Conservation (phyloP, 2,329 filamentous ascomycete genomes). For the Geosmithia morbida region DNA sequence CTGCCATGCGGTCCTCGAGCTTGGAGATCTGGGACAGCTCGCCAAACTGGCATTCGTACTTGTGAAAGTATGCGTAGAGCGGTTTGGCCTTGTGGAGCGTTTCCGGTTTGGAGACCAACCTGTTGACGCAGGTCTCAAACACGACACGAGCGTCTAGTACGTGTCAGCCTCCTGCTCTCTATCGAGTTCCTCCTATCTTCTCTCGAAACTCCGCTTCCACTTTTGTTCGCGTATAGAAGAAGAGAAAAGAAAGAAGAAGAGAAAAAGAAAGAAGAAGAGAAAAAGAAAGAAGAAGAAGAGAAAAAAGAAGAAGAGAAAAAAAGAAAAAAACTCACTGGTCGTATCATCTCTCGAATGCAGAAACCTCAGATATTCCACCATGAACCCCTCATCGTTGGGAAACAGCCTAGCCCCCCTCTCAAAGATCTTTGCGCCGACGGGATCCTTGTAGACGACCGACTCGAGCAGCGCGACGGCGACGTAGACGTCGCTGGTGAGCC, state of each 20-base stretch:
- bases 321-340: slow-evolving; percentile 52
- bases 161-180: too few relatives aligned
- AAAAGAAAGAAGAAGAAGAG: too few relatives aligned
- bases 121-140: slow-evolving; percentile 86
- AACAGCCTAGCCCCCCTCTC: slow-evolving; percentile 89
- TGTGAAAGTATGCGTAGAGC: slow-evolving; percentile 84
- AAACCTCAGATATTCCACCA: slow-evolving; percentile 92
- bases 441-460: slow-evolving; percentile 90
- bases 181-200: too few relatives aligned
- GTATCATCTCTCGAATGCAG: slow-evolving; percentile 84
- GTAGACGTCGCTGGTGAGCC: slow-evolving; percentile 88
- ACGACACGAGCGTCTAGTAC: slow-evolving; percentile 77
- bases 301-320: background rate
- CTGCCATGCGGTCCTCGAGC: slow-evolving; percentile 81
- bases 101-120: slow-evolving; percentile 64
- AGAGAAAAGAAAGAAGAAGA: too few relatives aligned
- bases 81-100: slow-evolving; percentile 63
- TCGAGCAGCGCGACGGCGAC: slow-evolving; percentile 87
- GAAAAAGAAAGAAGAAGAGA: slow-evolving; percentile 7
- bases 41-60: slow-evolving; percentile 88
- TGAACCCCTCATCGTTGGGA: slow-evolving; percentile 84
- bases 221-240: too few relatives aligned
- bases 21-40: slow-evolving; percentile 84
- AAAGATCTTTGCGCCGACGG: slow-evolving; percentile 86
- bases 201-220: background rate